Evolutionary conservation across 768 basidiomycete species (phyloP).

Genomic region (Collybia mongolica): DNA sequence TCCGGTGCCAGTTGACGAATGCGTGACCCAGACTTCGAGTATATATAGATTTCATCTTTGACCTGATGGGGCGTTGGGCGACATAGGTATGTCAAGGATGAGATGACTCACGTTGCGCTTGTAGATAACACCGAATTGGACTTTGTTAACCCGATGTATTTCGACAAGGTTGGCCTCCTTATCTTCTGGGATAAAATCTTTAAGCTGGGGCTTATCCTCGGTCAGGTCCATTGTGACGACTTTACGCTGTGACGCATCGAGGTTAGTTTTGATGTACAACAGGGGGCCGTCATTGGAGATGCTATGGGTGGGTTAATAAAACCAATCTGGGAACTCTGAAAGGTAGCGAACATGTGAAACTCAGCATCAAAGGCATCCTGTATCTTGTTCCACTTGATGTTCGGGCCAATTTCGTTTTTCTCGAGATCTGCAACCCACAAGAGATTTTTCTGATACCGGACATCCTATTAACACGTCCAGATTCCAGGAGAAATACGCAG

Average conservation of each 20-base stretch:
- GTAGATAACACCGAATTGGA: slow-evolving; percentile 62
- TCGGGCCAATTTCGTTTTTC: slow-evolving; percentile 54
- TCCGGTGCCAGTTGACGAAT: slow-evolving; percentile 58
- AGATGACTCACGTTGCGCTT: slow-evolving; percentile 61
- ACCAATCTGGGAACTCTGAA: slow-evolving; percentile 1
- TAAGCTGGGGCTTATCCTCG: slow-evolving; percentile 41
- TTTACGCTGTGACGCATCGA: slow-evolving; percentile 64
- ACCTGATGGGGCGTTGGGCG: slow-evolving; percentile 42
- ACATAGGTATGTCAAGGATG: neutral
- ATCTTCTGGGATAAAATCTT: slow-evolving; percentile 70
- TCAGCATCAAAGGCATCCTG: slow-evolving; percentile 67
- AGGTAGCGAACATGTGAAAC: slow-evolving; percentile 55
- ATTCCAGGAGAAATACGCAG: slow-evolving; percentile 11
- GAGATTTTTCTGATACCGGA: slow-evolving; percentile 57
- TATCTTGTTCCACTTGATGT: slow-evolving; percentile 74
- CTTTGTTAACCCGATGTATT: slow-evolving; percentile 43
- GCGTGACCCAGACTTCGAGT: slow-evolving; percentile 51
- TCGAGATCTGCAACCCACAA: slow-evolving; percentile 73
- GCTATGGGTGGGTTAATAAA: slow-evolving; percentile 31
- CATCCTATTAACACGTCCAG: neutral
- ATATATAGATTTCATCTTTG: slow-evolving; percentile 77
- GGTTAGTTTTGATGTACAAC: slow-evolving; percentile 66
- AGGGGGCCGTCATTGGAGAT: slow-evolving; percentile 62
- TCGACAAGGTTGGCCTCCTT: slow-evolving; percentile 58
- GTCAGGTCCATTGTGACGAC: slow-evolving; percentile 63